A percentile compares a stretch with the other conserved stretches of the same genome.
These are phyloP conservation scores for Crucihimalaya himalaica DNA, from an alignment of 345 rosid genomes.

Conservation along the genomic window DNA sequence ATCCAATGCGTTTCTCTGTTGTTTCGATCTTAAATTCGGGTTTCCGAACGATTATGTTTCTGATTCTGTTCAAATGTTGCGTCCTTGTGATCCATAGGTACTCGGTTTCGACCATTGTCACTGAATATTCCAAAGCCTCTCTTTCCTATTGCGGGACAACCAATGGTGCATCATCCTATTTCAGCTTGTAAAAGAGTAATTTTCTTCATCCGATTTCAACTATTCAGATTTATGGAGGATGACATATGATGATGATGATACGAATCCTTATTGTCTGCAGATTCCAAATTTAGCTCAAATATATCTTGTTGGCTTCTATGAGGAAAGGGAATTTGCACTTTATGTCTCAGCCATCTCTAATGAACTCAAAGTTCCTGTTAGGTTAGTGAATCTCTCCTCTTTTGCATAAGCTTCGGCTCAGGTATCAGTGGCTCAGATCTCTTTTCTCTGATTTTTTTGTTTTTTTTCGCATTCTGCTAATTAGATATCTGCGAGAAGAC, in stretches of 20 bases:
- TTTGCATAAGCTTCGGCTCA: not conserved
- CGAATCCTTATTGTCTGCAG: conserved; percentile 43
- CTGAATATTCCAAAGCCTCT: conserved; percentile 89
- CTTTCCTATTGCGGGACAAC: conserved; percentile 88
- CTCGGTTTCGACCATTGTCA: conserved; percentile 90
- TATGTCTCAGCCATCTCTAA: conserved; percentile 88
- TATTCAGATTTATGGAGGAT: not conserved
- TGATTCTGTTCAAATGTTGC: conserved; percentile 13
- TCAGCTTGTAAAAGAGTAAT: conserved; percentile 92
- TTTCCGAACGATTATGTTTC: not conserved
- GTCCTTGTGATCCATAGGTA: conserved; percentile 49
- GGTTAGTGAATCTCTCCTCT: conserved; percentile 46
- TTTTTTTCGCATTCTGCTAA: not conserved
- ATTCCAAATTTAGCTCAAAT: conserved; percentile 82
- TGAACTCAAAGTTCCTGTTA: conserved; percentile 82
- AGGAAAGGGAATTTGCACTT: conserved; percentile 85
- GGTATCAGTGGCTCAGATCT: not conserved
- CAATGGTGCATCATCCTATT: conserved; percentile 98
- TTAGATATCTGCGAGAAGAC: conserved; percentile 82
- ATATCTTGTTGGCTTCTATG: conserved; percentile 83
- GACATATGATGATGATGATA: conserved; percentile 6
- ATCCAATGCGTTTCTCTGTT: conserved; percentile 15
- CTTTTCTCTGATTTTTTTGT: not conserved
- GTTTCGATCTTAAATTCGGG: not conserved
- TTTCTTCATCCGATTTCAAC: conserved; percentile 3